A percentile compares a stretch with the other conserved stretches of the same genome.
Conservation (phyloP, 805 yeast genomes). For the Crinitomyces ghanaensis region DNA sequence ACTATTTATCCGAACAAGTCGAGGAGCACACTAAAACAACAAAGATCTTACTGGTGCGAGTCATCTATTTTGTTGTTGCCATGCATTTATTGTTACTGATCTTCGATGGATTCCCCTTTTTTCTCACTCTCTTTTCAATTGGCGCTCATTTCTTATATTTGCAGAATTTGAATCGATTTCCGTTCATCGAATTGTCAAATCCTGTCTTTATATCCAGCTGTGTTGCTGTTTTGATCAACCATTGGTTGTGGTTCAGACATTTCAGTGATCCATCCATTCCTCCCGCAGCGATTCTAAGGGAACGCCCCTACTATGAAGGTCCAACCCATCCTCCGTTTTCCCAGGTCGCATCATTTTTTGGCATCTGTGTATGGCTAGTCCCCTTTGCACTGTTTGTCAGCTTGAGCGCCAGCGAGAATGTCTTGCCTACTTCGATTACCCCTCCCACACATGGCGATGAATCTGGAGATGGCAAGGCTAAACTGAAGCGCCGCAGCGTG, state of each 20-base stretch:
- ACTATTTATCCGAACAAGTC: constrained; percentile 81
- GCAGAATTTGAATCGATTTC: constrained; percentile 72
- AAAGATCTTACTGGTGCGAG: constrained; percentile 48
- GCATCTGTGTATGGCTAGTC: constrained; percentile 83
- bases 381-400: constrained; percentile 90
- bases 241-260: constrained; percentile 79
- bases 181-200: constrained; percentile 64
- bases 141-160: constrained; percentile 60
- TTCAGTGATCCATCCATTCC: constrained; percentile 64
- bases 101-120: constrained; percentile 71
- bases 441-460: constrained; percentile 2
- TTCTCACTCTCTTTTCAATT: constrained; percentile 54
- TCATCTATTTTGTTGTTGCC: constrained; percentile 51
- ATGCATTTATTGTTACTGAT: constrained; percentile 47
- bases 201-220: constrained; percentile 64
- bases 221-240: constrained; percentile 63
- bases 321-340: constrained; percentile 70
- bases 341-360: constrained; percentile 92
- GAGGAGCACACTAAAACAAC: constrained; percentile 90
- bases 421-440: constrained; percentile 45
- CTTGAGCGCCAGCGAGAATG: constrained; percentile 81
- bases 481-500: constrained; percentile 33
- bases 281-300: constrained; percentile 33
- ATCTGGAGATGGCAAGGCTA: constrained; percentile 23
- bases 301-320: constrained; percentile 42